Evolutionary conservation across 2,329 filamentous ascomycete species (phyloP).

Genomic region (Cladophialophora exuberans): DNA sequence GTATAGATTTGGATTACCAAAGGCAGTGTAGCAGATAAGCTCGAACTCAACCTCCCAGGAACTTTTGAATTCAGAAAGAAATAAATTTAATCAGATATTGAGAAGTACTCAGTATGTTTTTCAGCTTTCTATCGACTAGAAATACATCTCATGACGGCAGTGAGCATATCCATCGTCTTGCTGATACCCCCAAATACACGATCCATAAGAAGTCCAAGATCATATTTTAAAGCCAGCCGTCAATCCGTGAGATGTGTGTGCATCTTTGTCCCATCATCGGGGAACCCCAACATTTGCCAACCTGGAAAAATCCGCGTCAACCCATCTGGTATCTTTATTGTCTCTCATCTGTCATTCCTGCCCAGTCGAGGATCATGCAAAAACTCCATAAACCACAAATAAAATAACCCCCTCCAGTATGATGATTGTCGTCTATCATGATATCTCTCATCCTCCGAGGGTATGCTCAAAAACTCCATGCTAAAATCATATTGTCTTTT

Average conservation of each 20-base stretch:
- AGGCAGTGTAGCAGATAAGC: neutral
- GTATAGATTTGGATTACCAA: neutral
- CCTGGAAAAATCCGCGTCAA: slow-evolving; percentile 17
- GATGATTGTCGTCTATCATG: slow-evolving; percentile 29
- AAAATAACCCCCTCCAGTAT: slow-evolving; percentile 23
- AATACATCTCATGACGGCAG: slow-evolving; percentile 31
- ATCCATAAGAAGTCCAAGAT: slow-evolving; percentile 19
- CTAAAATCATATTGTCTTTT: slow-evolving; percentile 28
- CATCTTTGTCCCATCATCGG: slow-evolving; percentile 21
- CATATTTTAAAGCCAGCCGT: slow-evolving; percentile 28
- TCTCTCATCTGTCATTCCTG: slow-evolving; percentile 23
- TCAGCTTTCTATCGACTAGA: slow-evolving; percentile 29
- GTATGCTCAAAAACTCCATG: slow-evolving; percentile 33
- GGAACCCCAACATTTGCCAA: slow-evolving; percentile 21
- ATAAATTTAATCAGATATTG: neutral
- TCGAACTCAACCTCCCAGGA: neutral
- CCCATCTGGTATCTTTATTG: slow-evolving; percentile 28
- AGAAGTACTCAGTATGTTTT: slow-evolving; percentile 18
- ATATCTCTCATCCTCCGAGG: slow-evolving; percentile 25
- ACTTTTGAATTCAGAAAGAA: neutral
- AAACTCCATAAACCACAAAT: slow-evolving; percentile 21
- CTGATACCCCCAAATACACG: slow-evolving; percentile 15
- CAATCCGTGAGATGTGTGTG: slow-evolving; percentile 27
- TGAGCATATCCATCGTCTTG: slow-evolving; percentile 18
- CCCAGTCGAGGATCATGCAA: slow-evolving; percentile 21